Evolutionary conservation across 2,329 filamentous ascomycete genomes (phyloP).

Genomic region (Paracoccidioides brasiliensis): DNA sequence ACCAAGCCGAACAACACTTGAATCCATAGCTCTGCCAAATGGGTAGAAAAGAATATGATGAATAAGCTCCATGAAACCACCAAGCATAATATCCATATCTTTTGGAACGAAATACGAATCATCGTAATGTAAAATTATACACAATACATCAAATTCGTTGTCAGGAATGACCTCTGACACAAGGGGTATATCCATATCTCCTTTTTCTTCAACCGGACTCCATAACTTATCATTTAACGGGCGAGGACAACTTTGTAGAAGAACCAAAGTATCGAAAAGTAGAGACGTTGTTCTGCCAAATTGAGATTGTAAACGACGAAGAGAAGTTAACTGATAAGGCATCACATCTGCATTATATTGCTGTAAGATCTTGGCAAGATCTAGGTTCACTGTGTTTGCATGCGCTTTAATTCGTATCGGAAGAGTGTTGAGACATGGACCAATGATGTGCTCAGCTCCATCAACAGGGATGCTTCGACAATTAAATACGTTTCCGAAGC

Average conservation of each 20-base stretch:
- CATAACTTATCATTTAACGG: conserved; percentile 38
- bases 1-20: conserved; percentile 11
- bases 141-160: conserved; percentile 38
- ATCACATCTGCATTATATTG: conserved; percentile 48
- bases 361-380: conserved; percentile 50
- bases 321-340: conserved; percentile 58
- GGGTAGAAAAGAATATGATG: conserved; percentile 23
- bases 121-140: conserved; percentile 51
- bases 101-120: conserved; percentile 14
- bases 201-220: conserved; percentile 38
- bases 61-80: conserved; percentile 21
- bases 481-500: conserved; percentile 77
- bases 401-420: conserved; percentile 51
- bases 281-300: conserved; percentile 34
- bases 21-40: conserved; percentile 19
- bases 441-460: conserved; percentile 59
- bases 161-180: conserved; percentile 61
- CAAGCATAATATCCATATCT: conserved; percentile 15
- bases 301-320: conserved; percentile 55
- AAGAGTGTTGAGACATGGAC: conserved; percentile 84
- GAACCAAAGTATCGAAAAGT: conserved; percentile 68
- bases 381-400: conserved; percentile 36
- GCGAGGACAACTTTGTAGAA: conserved; percentile 54
- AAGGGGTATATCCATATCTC: conserved; percentile 53
- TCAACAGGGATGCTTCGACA: conserved; percentile 57